Base-by-base conservation (phyloP, 306 rosid species). In the Glycine tomentella region DNA sequence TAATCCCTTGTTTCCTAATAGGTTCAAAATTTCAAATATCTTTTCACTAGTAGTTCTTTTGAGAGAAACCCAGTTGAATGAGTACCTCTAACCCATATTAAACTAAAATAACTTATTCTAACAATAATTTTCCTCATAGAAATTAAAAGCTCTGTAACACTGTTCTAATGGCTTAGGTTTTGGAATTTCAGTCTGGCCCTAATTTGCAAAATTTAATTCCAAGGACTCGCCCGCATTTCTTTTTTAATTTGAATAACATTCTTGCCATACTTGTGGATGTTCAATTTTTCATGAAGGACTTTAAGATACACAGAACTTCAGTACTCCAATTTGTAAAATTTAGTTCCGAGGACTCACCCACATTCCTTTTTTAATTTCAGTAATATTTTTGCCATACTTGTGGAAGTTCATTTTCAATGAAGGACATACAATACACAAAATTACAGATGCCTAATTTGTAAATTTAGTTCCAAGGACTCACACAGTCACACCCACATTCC, bases 11-110 rank as follows among this genome's bases (percentile, higher is more conserved):
- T 68, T 9, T 4, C 52, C 51, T 16, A n/a, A 3, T 4, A n/a
- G 12, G 2, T n/a, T 67, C 34, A 68, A 16, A 15, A 4, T 68
- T 68, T 68, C 56, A 68, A 68, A 68, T 64, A 36, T 68, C 51
- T 42, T 15, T 9, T 38, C 2, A 14, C 7, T 8, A 0, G 31
- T 25, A 1, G 31, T 25, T 34, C 36, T 2, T 8, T 33, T 1
- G 12, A 14, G 13, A 25, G 1, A 34, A 63, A 12, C 46, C 3
- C 8, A 34, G 0, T 67, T 67, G 12, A 42, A n/a, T 66, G 50
- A 38, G 25, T 66, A n/a, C 50, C 2, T 64, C 17, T 3, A 25
- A 13, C 3, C 17, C 42, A 14, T 40, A n/a, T 66, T 40, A 66
- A 64, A 64, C 25, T n/a, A 36, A 10, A 64, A 34, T 36, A 36